Evolutionary conservation across 2,329 filamentous ascomycete species (phyloP).

Genomic region (Penicillium glabrum): DNA sequence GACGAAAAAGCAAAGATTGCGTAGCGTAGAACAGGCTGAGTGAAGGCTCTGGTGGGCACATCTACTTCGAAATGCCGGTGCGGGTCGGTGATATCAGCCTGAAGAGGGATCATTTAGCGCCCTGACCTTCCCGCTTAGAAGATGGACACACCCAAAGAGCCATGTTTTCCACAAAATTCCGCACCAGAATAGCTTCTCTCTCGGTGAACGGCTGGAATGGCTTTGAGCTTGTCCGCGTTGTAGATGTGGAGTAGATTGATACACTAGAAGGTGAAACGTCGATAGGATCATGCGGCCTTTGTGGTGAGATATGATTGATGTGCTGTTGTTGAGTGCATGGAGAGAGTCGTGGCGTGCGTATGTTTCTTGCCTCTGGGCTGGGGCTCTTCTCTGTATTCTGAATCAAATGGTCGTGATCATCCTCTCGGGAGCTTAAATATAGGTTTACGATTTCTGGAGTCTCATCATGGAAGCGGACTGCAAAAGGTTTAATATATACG

Average conservation of each 20-base stretch:
- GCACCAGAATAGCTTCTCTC: conserved; percentile 23
- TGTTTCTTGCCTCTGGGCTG: neutral
- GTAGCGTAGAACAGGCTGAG: conserved; percentile 32
- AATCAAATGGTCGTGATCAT: neutral
- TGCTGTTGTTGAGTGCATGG: neutral
- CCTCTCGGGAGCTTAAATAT: conserved; percentile 7
- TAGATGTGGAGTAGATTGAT: conserved; percentile 7
- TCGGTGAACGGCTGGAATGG: conserved; percentile 11
- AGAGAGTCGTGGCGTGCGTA: neutral
- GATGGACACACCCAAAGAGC: conserved; percentile 29
- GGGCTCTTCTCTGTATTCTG: neutral
- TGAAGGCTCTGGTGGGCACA: conserved; percentile 30
- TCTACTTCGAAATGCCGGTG: conserved; percentile 33
- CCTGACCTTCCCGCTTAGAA: neutral
- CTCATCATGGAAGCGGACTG: conserved; percentile 26
- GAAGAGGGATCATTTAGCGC: neutral
- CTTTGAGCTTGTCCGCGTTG: neutral
- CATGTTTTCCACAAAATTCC: conserved; percentile 35
- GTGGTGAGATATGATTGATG: neutral
- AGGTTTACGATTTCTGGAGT: conserved; percentile 16
- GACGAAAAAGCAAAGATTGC: conserved; percentile 37
- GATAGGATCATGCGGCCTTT: neutral
- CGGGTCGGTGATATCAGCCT: conserved; percentile 35
- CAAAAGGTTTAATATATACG: neutral
- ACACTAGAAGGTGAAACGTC: conserved; percentile 2